Evolutionary conservation across 352 stramenopile species (phyloP), one percentile per base, ranked within the genome.

Genomic region (Pythium myriotylum): DNA sequence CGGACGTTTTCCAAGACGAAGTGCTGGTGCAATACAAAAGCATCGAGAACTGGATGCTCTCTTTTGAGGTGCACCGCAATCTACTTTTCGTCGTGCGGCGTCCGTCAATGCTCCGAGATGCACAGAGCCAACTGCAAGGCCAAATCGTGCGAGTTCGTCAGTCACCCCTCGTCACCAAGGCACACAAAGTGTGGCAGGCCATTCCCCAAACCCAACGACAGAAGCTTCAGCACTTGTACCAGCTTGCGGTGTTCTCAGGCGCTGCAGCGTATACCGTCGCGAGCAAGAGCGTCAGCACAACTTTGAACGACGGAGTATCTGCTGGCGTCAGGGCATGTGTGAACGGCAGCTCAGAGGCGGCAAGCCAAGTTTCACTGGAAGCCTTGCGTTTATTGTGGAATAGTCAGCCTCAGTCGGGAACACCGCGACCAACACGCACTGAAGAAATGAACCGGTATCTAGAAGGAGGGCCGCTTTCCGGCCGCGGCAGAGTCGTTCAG

Each of bases 51-150:
- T 90, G 81, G 81, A 62, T 65, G 24, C 53, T 90, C 22, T 74
- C 67, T 24, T 88, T 88, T 37, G 81, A 90, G 65, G 60, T 88
- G 32, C 81, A 88, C 51, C 81, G 79, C 42, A 88, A 90, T 48
- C 57, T 90, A 37, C 64, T 90, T 45, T 76, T 83, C 51, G 73
- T 90, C 3, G 81, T 86, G 45, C 77, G 71, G 17, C 78, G 81
- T 33, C 81, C 81, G 13, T 90, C 81, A 4, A 71, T 87, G 8
- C 45, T 90, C 42, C 53, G 70, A 23, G 69, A 88, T 26, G 75
- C 81, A 1, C 75, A 77, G n/a, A 71, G 68, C 10, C 75, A 88
- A 33, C 52, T 90, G 13, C 73, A 84, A 1, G 77, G 67, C 16
- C 78, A 88, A 61, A 72, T 90, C 26, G 73, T 54, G 16, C 69